A percentile compares a stretch with the other conserved stretches of the same genome.
These are phyloP conservation scores for Linum trigynum DNA, from an alignment of 345 rosid genomes.

Conservation along the genomic window DNA sequence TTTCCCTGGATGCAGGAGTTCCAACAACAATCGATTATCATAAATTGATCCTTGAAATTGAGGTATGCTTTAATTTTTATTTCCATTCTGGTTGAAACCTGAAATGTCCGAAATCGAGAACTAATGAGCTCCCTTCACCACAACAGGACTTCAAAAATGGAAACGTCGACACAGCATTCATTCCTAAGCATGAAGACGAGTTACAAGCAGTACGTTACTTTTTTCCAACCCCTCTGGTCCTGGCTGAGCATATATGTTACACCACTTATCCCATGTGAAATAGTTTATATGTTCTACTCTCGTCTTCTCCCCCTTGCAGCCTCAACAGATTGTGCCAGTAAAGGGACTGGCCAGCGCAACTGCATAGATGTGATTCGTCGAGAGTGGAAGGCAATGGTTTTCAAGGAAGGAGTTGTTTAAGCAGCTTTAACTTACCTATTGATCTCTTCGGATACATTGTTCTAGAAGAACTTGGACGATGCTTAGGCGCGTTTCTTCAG, in stretches of 20 bases:
- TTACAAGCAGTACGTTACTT: constrained; percentile 54
- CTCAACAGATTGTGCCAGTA: constrained; percentile 32
- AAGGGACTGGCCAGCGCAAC: constrained; percentile 27
- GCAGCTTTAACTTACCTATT: neutral
- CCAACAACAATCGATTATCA: constrained; percentile 95
- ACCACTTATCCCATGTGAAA: neutral
- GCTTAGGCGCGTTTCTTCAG: neutral
- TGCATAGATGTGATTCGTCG: constrained; percentile 17
- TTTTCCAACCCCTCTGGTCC: neutral
- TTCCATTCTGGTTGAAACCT: neutral
- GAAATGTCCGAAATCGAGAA: neutral
- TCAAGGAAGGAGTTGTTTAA: neutral
- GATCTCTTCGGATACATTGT: neutral
- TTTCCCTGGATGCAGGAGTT: constrained; percentile 46
- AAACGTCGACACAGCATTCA: constrained; percentile 97
- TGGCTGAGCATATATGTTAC: neutral
- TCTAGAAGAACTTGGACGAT: neutral
- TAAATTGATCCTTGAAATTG: constrained; percentile 90
- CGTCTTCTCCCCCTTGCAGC: constrained; percentile 27
- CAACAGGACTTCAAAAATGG: constrained; percentile 84
- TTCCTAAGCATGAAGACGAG: constrained; percentile 88
- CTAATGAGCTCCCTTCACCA: constrained; percentile 8
- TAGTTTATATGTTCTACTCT: neutral
- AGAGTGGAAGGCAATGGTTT: neutral
- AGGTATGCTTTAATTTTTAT: constrained; percentile 37